These are phyloP conservation scores for Leptomonas seymouri DNA, from an alignment of 208 protist genomes.

Conservation along the genomic window DNA sequence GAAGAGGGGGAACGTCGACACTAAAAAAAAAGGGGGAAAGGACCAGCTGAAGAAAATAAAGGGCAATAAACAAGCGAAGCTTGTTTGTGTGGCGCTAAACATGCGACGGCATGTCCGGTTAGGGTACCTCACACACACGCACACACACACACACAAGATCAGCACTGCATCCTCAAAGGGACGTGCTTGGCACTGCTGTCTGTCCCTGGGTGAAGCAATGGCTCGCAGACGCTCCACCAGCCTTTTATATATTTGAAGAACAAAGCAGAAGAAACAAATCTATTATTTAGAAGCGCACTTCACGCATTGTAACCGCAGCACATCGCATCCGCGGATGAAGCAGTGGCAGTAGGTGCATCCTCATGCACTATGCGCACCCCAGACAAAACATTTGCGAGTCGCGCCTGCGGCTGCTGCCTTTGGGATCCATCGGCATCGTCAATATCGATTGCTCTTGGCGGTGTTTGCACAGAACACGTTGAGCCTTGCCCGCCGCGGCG, in stretches of 20 bases:
- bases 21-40: constrained; percentile 22
- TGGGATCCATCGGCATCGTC: neutral
- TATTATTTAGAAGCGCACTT: too few relatives aligned
- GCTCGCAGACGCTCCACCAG: too few relatives aligned
- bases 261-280: too few relatives aligned
- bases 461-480: neutral
- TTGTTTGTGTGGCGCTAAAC: neutral
- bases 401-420: neutral
- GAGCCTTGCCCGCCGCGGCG: neutral
- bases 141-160: too few relatives aligned
- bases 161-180: too few relatives aligned
- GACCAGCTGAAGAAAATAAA: constrained; percentile 10
- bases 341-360: neutral
- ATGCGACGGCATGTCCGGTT: neutral
- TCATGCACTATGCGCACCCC: neutral
- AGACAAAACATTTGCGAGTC: neutral
- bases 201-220: too few relatives aligned
- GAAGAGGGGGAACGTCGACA: neutral
- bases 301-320: neutral
- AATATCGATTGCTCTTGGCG: neutral
- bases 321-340: neutral
- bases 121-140: too few relatives aligned
- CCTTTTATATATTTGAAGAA: too few relatives aligned
- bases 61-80: neutral
- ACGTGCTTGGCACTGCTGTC: too few relatives aligned